A percentile compares a stretch with the other conserved stretches of the same genome.
Evolutionary conservation across 2,329 filamentous ascomycete species (phyloP).

Genomic region (Colletotrichum sp.): DNA sequence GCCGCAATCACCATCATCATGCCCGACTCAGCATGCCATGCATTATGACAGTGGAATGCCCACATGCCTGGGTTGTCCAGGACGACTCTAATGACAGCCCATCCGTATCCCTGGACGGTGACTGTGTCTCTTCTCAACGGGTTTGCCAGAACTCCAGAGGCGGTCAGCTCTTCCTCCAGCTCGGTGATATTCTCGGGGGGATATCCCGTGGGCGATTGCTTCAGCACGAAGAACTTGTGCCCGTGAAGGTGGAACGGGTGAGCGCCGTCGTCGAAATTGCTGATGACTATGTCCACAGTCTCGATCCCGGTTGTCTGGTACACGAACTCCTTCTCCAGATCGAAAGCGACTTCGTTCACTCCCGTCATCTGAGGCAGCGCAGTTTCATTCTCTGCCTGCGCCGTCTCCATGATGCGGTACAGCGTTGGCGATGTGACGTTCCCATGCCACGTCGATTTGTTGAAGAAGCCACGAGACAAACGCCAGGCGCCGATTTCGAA

Average conservation of each 20-base stretch:
- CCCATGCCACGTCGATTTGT: slow-evolving; percentile 52
- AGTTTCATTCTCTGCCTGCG: background rate
- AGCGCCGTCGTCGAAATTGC: slow-evolving; percentile 37
- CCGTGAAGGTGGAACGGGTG: slow-evolving; percentile 63
- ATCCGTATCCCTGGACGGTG: slow-evolving; percentile 58
- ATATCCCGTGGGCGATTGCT: slow-evolving; percentile 36
- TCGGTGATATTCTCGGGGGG: slow-evolving; percentile 30
- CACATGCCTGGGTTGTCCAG: slow-evolving; percentile 64
- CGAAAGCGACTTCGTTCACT: slow-evolving; percentile 34
- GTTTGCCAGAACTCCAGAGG: slow-evolving; percentile 27
- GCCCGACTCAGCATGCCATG: slow-evolving; percentile 64
- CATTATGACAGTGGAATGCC: slow-evolving; percentile 64
- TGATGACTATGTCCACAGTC: slow-evolving; percentile 32
- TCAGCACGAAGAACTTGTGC: slow-evolving; percentile 57
- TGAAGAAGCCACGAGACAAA: slow-evolving; percentile 60
- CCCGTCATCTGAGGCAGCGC: slow-evolving; percentile 16
- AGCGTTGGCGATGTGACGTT: slow-evolving; percentile 40
- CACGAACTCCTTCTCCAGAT: slow-evolving; percentile 24
- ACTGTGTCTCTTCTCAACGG: slow-evolving; percentile 48
- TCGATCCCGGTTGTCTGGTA: background rate
- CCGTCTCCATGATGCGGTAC: slow-evolving; percentile 36
- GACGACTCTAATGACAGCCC: slow-evolving; percentile 58
- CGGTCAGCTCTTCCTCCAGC: slow-evolving; percentile 27
- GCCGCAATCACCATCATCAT: slow-evolving; percentile 63
- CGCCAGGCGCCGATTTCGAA: slow-evolving; percentile 62